Conservation (phyloP, 164 flowering plant genomes). For the Vitis rotundifolia region DNA sequence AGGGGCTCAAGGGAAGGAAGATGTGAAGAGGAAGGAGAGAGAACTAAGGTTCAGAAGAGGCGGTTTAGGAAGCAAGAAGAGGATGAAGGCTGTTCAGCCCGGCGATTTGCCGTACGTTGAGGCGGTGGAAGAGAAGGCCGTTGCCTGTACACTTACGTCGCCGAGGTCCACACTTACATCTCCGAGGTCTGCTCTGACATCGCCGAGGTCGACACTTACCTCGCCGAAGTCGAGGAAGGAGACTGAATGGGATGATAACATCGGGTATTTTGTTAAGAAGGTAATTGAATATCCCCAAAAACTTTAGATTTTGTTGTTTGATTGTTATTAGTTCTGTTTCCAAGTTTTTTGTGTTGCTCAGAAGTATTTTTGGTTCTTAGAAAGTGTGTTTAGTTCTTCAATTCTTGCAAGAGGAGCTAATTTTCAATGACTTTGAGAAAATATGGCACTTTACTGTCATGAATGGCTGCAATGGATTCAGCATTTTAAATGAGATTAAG, state of each 20-base stretch:
- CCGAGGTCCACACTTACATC: conserved; percentile 3
- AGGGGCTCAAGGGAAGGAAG: conserved; percentile 26
- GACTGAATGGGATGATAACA: conserved; percentile 47
- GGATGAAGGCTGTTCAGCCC: conserved; percentile 31
- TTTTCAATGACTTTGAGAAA: not conserved
- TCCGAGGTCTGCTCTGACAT: not conserved
- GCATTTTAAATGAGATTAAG: too few relatives aligned
- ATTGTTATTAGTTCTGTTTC: not conserved
- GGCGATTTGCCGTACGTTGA: conserved; percentile 49
- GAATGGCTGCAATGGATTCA: too few relatives aligned
- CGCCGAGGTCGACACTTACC: not conserved
- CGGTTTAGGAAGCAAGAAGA: conserved; percentile 55
- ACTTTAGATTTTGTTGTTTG: not conserved
- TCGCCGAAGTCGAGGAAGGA: conserved; percentile 18
- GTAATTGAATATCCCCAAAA: conserved; percentile 22
- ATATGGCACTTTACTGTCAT: not conserved
- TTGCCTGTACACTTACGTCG: conserved; percentile 11
- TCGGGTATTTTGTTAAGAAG: conserved; percentile 72
- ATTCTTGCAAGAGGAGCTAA: not conserved
- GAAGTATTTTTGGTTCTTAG: not conserved
- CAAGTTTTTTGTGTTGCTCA: too few relatives aligned
- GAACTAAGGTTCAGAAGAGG: conserved; percentile 32
- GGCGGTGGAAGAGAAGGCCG: conserved; percentile 14
- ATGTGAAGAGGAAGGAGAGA: conserved; percentile 39
- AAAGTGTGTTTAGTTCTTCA: not conserved